phyloP scores from a whole-genome alignment of 148 eudicot species.

The Cornus controversa region DNA sequence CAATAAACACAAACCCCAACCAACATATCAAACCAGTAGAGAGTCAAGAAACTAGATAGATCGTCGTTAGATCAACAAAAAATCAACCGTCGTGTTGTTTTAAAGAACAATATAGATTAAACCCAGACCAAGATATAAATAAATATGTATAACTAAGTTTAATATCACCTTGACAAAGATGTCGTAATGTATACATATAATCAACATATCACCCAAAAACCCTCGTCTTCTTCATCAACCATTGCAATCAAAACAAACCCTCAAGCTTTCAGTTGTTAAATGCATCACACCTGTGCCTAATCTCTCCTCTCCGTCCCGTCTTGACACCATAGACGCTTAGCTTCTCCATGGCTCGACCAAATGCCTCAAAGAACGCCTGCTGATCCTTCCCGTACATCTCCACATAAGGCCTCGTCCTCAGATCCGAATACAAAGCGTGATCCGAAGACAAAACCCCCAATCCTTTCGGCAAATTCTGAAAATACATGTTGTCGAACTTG shows the following conservation, averaged over 20 bases:
- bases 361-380: constrained; percentile 53
- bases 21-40: no score
- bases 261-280: constrained; percentile 29
- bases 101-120: no score
- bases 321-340: constrained; percentile 64
- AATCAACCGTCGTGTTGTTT: no score
- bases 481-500: constrained; percentile 48
- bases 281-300: constrained; percentile 78
- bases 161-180: neutral
- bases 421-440: constrained; percentile 33
- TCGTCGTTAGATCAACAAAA: no score
- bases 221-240: neutral
- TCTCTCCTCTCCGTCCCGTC: constrained; percentile 59
- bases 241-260: neutral
- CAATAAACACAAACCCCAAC: no score
- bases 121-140: neutral
- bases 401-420: constrained; percentile 44
- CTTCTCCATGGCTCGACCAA: constrained; percentile 72
- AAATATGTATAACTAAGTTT: neutral
- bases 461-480: constrained; percentile 39
- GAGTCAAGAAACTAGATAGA: no score
- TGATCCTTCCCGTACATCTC: constrained; percentile 45
- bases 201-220: neutral
- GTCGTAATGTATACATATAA: constrained; percentile 1
- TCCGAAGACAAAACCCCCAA: constrained; percentile 43